Conservation (phyloP, 345 rosid genomes). For the Dipteronia sinensis region DNA sequence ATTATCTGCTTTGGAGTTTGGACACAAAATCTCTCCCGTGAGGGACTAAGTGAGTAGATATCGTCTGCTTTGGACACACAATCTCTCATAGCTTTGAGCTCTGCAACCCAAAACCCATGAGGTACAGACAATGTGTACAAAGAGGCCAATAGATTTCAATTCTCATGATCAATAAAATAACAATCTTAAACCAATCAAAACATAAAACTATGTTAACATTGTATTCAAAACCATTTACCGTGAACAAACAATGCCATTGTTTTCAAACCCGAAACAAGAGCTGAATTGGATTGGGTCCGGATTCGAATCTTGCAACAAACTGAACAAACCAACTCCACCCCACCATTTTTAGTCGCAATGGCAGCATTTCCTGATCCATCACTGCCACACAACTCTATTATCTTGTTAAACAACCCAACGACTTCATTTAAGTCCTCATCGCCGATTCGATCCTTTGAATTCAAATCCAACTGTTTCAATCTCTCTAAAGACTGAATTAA, state of each 20-base stretch:
- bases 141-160: neutral
- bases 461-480: slow-evolving; percentile 42
- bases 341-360: slow-evolving; percentile 67
- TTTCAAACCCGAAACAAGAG: slow-evolving; percentile 57
- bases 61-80: too few species aligned
- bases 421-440: slow-evolving; percentile 46
- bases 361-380: slow-evolving; percentile 61
- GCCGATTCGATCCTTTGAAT: slow-evolving; percentile 24
- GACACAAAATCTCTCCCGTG: too few species aligned
- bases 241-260: slow-evolving; percentile 56
- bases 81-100: too few species aligned
- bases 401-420: slow-evolving; percentile 43
- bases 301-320: slow-evolving; percentile 54
- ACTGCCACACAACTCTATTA: slow-evolving; percentile 44
- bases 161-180: neutral
- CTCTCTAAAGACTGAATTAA: slow-evolving; percentile 62
- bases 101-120: too few species aligned
- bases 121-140: too few species aligned
- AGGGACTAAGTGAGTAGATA: too few species aligned
- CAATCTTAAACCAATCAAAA: neutral
- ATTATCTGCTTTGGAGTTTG: too few species aligned
- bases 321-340: slow-evolving; percentile 62
- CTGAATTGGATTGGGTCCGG: slow-evolving; percentile 14
- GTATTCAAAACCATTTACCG: slow-evolving; percentile 41
- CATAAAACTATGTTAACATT: neutral